A percentile compares a stretch with the other conserved stretches of the same genome.
Evolutionary conservation across 352 stramenopile species (phyloP).

Genomic region (Phytopythium kandeliae): DNA sequence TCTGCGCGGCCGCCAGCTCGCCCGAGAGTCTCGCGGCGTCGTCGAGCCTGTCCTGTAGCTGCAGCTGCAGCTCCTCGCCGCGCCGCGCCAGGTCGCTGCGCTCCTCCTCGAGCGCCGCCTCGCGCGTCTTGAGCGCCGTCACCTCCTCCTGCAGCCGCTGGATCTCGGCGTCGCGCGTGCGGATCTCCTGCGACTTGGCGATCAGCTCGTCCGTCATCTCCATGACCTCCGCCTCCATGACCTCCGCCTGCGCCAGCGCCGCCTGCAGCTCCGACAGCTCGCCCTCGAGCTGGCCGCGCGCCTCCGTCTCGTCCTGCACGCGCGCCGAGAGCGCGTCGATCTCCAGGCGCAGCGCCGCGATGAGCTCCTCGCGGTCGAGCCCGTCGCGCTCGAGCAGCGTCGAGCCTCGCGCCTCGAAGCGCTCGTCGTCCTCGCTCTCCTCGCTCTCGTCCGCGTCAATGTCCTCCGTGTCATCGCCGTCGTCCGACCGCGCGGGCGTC

Average conservation of each 20-base stretch:
- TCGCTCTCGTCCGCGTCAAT: constrained; percentile 14
- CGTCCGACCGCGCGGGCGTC: constrained; percentile 19
- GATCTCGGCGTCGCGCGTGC: constrained; percentile 55
- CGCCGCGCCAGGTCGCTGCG: constrained; percentile 41
- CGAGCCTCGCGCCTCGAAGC: constrained; percentile 28
- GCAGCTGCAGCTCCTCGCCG: constrained; percentile 26
- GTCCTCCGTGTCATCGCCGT: constrained; percentile 23
- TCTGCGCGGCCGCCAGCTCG: constrained; percentile 32
- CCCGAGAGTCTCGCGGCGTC: constrained; percentile 27
- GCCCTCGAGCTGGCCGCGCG: constrained; percentile 43
- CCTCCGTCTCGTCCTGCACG: constrained; percentile 63
- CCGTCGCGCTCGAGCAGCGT: constrained; percentile 57
- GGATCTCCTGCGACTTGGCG: constrained; percentile 65
- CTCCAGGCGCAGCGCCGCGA: constrained; percentile 60
- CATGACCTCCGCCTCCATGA: constrained; percentile 69
- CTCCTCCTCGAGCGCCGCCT: constrained; percentile 34
- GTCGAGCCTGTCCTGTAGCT: constrained; percentile 27
- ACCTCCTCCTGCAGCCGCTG: constrained; percentile 41
- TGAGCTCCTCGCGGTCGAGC: constrained; percentile 54
- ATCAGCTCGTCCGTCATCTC: constrained; percentile 81
- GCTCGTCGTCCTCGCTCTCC: constrained; percentile 6
- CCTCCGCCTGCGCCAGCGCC: constrained; percentile 52
- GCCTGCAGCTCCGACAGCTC: constrained; percentile 55
- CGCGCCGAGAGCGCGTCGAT: constrained; percentile 55
- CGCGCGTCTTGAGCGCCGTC: constrained; percentile 38